Evolutionary conservation across 108 stramenopile species (phyloP).

Genomic region (Stephanodiscus triporus): DNA sequence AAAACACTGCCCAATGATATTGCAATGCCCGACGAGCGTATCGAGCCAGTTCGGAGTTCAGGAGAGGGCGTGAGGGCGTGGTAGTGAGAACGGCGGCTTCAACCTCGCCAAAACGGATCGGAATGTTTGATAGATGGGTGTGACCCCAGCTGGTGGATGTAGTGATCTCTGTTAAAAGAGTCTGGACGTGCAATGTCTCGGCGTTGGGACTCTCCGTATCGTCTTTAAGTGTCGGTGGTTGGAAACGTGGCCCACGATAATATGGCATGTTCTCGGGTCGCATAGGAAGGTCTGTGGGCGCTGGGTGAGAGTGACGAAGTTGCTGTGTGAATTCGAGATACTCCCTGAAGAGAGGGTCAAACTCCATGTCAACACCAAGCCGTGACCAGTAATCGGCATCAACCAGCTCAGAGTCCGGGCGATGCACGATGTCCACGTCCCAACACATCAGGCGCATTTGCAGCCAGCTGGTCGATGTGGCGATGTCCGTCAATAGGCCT

Average conservation of each 20-base stretch:
- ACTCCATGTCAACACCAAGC: too few relatives aligned
- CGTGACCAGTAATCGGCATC: too few relatives aligned
- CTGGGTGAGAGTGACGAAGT: not conserved
- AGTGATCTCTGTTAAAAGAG: too few relatives aligned
- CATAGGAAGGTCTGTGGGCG: conserved; percentile 8
- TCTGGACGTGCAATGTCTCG: too few relatives aligned
- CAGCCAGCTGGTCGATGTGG: too few relatives aligned
- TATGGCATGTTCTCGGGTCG: not conserved
- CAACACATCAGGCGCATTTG: too few relatives aligned
- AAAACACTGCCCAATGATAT: not conserved
- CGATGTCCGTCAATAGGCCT: too few relatives aligned
- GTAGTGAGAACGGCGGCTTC: not conserved
- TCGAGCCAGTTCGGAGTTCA: not conserved
- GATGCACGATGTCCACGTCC: too few relatives aligned
- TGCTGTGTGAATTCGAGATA: not conserved
- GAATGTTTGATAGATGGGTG: not conserved
- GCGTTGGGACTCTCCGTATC: not conserved
- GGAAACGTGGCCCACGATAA: not conserved
- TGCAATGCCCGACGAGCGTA: not conserved
- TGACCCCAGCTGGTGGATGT: not conserved
- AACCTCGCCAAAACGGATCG: not conserved
- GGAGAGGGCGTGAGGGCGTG: not conserved
- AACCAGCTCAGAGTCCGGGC: too few relatives aligned
- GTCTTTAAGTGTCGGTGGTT: not conserved
- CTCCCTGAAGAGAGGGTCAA: too few relatives aligned